Percentiles rank a stretch among this genome's conserved stretches.
Evolutionary conservation across 495 filamentous ascomycete genomes (phyloP).

Genomic region (Penicillium simplicissimum): DNA sequence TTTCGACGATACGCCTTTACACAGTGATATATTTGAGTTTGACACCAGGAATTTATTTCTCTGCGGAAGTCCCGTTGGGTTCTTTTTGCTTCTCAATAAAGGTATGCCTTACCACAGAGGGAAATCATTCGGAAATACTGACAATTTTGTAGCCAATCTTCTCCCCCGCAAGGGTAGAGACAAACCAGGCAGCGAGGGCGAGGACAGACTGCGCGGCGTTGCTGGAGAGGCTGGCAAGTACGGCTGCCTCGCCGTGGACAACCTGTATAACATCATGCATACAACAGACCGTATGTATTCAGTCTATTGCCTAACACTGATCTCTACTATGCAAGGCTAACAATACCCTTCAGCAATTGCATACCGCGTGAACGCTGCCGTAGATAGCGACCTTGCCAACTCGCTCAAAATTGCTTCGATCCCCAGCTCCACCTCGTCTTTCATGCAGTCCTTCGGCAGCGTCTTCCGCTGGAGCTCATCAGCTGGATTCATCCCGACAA

Average conservation of each 20-base stretch:
- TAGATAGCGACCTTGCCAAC: conserved; percentile 76
- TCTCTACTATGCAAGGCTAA: conserved; percentile 34
- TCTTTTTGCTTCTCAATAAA: conserved; percentile 88
- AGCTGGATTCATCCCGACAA: conserved; percentile 21
- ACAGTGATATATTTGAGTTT: conserved; percentile 77
- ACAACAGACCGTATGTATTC: conserved; percentile 53
- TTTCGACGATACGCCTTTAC: conserved; percentile 47
- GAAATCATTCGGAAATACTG: not conserved
- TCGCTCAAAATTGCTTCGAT: conserved; percentile 76
- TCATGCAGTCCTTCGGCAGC: conserved; percentile 65
- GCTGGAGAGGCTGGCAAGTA: conserved; percentile 75
- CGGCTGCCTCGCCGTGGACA: conserved; percentile 91
- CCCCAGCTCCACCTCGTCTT: conserved; percentile 67
- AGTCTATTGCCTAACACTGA: not conserved
- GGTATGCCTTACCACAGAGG: conserved; percentile 29
- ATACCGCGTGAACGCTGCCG: conserved; percentile 86
- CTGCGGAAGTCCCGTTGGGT: conserved; percentile 87
- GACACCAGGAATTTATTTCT: conserved; percentile 87
- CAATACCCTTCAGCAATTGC: conserved; percentile 65
- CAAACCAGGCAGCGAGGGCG: conserved; percentile 71
- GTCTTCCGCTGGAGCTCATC: conserved; percentile 56
- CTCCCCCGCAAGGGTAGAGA: conserved; percentile 72
- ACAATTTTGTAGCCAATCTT: conserved; percentile 54
- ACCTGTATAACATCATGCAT: conserved; percentile 91
- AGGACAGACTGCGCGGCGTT: conserved; percentile 63